Base-by-base conservation (phyloP, 805 yeast genomes). In the Priceomyces carsonii region DNA sequence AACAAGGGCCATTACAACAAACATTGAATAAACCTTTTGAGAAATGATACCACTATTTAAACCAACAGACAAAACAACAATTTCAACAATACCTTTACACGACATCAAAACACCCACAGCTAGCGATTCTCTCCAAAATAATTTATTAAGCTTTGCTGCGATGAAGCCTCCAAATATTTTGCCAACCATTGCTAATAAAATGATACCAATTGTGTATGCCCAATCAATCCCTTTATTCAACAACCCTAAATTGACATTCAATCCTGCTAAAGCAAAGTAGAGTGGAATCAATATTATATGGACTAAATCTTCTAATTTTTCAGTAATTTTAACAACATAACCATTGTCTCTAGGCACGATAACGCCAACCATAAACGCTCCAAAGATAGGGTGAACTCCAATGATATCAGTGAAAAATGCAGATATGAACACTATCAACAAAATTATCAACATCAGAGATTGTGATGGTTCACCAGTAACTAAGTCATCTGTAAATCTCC, bases 301-400 rank as follows among this genome's bases (percentile, higher is more conserved):
- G 18, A 86, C 87, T 36, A 85, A 61, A 53, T 85, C 91, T 58
- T 85, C 95, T 57, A 85, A 75, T 50, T 84, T 80, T 45, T 80
- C 86, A 2, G 87, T 82, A 31, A 85, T 63, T 26, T 73, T 74
- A 25, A 83, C 73, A 12, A 81, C 88, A 53, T 80, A 83, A 12
- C 83, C 83, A 47, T 81, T 77, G 32, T 85, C 89, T 48, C 91
- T 69, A 6, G 95, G 95, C 5, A 85, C 75, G 33, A 85, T 75
- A 20, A 82, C 64, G 4, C 95, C 95, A 8, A 80, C 78, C 59
- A 85, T 71, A 50, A 85, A 86, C 0, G 91, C 93, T 26, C 95
- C 95, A 59, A 85, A 85, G 47, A 85, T 85, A 0, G 93, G 85
- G 58, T 85, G 95, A 8, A 84, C 91, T 4, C 95, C 95, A 43